Percentiles rank a stretch among this genome's conserved stretches.
Conservation (phyloP, 129 eudicot species). For the Silybum marianum region DNA sequence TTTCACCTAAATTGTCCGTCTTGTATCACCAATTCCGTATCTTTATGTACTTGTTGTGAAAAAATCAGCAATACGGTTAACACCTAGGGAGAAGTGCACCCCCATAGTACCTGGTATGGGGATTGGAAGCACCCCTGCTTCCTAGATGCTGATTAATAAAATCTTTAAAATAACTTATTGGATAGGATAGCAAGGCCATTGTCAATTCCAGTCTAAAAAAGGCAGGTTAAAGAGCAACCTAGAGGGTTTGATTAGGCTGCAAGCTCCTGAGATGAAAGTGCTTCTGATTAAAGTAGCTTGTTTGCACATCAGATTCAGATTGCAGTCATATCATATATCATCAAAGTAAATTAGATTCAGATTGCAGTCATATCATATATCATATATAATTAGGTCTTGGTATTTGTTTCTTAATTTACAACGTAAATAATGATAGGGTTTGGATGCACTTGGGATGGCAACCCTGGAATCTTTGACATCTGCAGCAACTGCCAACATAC, state of each 20-base stretch:
- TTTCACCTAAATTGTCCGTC: not conserved
- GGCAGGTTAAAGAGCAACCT: not conserved
- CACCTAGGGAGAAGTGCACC: not conserved
- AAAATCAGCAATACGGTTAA: not conserved
- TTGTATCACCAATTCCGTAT: not conserved
- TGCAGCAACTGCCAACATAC: constrained; percentile 57
- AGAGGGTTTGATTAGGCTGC: not conserved
- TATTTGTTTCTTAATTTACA: not conserved
- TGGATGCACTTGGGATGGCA: constrained; percentile 95
- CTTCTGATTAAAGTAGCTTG: not conserved
- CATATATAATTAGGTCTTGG: too few relatives aligned
- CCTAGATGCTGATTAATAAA: not conserved
- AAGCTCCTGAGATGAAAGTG: not conserved
- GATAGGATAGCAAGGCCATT: not conserved
- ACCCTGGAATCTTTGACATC: constrained; percentile 63
- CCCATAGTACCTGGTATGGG: not conserved
- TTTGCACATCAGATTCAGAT: not conserved
- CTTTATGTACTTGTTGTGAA: not conserved
- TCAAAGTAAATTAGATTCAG: not conserved
- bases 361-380: not conserved
- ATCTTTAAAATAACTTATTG: not conserved
- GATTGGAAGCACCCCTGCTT: not conserved
- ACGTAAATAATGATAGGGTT: constrained; percentile 51
- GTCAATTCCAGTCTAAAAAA: not conserved
- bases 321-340: not conserved